phyloP scores from a whole-genome alignment of 345 rosid species.

The Hibiscus tridactylites region DNA sequence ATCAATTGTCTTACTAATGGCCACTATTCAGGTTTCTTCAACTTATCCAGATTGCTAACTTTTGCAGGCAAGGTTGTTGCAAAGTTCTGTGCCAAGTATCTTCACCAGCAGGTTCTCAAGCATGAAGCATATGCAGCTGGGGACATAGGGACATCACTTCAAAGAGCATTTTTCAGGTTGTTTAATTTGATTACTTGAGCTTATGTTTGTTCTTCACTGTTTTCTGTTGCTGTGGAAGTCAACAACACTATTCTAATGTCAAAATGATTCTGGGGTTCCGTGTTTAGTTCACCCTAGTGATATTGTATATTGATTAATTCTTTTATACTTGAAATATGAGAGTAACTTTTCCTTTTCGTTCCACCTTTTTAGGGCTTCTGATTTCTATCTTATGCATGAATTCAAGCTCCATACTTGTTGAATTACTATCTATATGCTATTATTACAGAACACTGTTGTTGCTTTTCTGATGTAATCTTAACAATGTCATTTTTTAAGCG shows the following conservation, averaged over 20 bases:
- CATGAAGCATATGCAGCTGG: constrained; percentile 63
- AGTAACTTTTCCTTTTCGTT: background rate
- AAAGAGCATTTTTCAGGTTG: constrained; percentile 80
- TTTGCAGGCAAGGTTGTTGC: constrained; percentile 85
- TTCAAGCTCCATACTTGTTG: background rate
- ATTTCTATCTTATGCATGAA: background rate
- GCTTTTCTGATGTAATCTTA: background rate
- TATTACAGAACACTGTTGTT: background rate
- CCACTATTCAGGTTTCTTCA: background rate
- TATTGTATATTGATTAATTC: too few relatives aligned
- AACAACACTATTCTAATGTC: too few relatives aligned
- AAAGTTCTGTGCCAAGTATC: constrained; percentile 85
- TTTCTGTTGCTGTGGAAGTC: background rate
- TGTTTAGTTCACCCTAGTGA: too few relatives aligned
- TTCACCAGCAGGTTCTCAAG: constrained; percentile 76
- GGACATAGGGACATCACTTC: constrained; percentile 60
- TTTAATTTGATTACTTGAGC: background rate
- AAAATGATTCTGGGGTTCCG: too few relatives aligned
- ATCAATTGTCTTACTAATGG: background rate
- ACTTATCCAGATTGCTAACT: constrained; percentile 3
- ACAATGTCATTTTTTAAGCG: background rate
- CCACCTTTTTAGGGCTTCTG: background rate
- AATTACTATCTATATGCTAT: background rate
- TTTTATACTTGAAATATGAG: background rate
- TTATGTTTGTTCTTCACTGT: background rate